Conservation (phyloP, 2,329 filamentous ascomycete genomes). For the Neofusicoccum sp. region DNA sequence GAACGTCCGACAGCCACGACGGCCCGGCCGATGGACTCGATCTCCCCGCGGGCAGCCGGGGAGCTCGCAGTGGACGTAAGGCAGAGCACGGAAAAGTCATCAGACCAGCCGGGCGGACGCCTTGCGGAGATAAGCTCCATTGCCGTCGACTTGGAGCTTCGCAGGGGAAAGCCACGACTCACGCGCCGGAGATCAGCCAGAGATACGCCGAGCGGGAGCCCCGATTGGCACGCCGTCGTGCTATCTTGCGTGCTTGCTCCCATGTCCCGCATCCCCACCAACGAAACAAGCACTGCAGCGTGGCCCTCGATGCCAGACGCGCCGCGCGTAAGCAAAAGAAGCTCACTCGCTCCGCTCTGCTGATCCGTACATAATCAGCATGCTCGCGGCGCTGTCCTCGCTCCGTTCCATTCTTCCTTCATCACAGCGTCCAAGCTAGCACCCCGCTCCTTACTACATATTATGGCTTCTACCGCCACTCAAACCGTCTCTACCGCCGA, state of each 20-base stretch:
- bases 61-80: not conserved
- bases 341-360: not conserved
- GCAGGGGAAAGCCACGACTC: not conserved
- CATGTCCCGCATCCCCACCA: not conserved
- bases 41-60: too few relatives aligned
- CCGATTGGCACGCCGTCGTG: not conserved
- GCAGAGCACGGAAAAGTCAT: not conserved
- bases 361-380: not conserved
- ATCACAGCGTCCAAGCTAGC: not conserved
- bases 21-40: not conserved
- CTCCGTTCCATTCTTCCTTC: not conserved
- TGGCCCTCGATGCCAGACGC: not conserved
- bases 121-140: not conserved
- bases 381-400: not conserved
- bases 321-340: not conserved
- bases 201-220: not conserved
- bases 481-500: not conserved
- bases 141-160: not conserved
- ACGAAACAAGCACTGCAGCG: not conserved
- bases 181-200: not conserved
- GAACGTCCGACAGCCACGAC: not conserved
- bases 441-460: not conserved
- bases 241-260: slow-evolving; percentile 4
- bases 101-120: not conserved
- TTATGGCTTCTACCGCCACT: not conserved